Base-by-base conservation (phyloP, 192 early-diverging fungal genomes). In the Gaertneriomyces sp. region DNA sequence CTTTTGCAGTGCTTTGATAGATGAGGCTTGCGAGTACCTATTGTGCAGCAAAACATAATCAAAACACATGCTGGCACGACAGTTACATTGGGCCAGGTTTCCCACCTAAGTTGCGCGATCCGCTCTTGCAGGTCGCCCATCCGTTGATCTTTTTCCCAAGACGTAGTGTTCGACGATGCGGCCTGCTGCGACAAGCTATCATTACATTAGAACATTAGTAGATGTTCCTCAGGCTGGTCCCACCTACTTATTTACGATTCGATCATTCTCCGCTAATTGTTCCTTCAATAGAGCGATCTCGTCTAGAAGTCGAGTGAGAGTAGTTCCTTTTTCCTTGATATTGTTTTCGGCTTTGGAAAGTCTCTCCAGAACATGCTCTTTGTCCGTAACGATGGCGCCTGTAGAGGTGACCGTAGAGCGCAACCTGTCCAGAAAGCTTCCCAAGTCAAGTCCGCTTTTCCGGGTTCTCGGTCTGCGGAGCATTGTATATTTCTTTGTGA, bases 381-480 rank as follows among this genome's bases (percentile, higher is more conserved):
- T n/a, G n/a, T 51, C 49, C 6, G 49, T n/a, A 51, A n/a, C 20
- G n/a, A 4, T n/a, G n/a, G n/a, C 49, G 6, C 49, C 49, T 17
- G 49, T 17, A 6, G 49, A 51, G 20, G 49, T 20, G n/a, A 51
- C 49, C 4, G 49, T 51, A 51, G 49, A n/a, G n/a, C 49, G 49
- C n/a, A 51, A 20, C 49, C 49, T 51, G 49, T 51, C 49, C n/a
- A 51, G 49, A 51, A 51, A 51, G 20, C 49, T 51, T n/a, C 49
- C 49, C n/a, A 51, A 20, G 6, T 51, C 49, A 20, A 51, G n/a
- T 51, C n/a, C 49, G 4, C 6, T 20, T 20, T 6, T 51, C 5
- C 49, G 49, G 6, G 49, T 51, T 5, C 49, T n/a, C n/a, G 49
- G 49, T 20, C 49, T 33, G 25, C 25, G 0, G 25, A 33, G 25